Base-by-base conservation (phyloP, 768 basidiomycete genomes). In the Boletus vermiculosoides region DNA sequence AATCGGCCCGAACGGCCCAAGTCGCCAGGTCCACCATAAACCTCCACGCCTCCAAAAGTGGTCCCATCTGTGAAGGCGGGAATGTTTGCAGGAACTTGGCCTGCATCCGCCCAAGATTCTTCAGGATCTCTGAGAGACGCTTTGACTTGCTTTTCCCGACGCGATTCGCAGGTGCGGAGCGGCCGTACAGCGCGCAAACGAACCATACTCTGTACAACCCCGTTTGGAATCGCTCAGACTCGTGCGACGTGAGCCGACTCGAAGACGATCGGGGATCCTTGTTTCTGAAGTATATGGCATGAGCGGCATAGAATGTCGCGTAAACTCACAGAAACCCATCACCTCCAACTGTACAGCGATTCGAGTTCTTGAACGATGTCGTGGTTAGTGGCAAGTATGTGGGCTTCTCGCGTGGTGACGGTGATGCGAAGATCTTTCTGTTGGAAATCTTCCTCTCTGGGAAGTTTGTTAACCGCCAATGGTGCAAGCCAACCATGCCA, bases 231-330 rank as follows among this genome's bases (percentile, higher is more conserved):
- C 63, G 66, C n/a, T 60, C 37, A n/a, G 74, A 72, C 55, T 79
- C 78, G 8, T 22, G 25, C 2, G 42, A 30, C 12, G 72, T 60
- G 9, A 78, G 66, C n/a, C 54, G 61, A 54, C 72, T 76, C 16
- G 54, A 63, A 4, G 33, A 22, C n/a, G 68, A 74, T 16, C 62
- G 58, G 10, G 73, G 72, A 55, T 78, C 73, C 55, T 78, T 76
- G 56, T 74, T 51, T 52, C 78, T 78, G 45, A 30, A 41, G 42
- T 15, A 5, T 2, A 47, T n/a, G 15, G 22, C 23, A 45, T 64
- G 53, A 61, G 62, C 31, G 25, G 10, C 16, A 18, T 15, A 22
- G 12, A 42, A 37, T 3, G 15, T 30, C 45, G 6, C 2, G 13
- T 12, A 39, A 44, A 36, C 39, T 45, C 25, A 20, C 36, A 15